phyloP scores from a whole-genome alignment of 495 filamentous ascomycete species.

The Penicillium macrosclerotiorum region DNA sequence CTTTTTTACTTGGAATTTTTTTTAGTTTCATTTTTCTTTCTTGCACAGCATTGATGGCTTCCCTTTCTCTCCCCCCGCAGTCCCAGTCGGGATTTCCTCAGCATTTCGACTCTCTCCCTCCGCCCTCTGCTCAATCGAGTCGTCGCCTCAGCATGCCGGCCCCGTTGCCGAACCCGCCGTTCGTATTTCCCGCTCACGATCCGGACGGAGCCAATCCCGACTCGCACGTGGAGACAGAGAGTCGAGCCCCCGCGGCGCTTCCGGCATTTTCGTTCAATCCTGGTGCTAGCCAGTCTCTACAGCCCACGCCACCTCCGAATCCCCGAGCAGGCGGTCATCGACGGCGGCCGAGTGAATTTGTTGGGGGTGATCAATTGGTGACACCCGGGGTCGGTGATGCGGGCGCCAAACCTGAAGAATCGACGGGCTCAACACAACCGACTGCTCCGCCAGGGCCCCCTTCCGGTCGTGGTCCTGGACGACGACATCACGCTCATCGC shows the following conservation, averaged over 20 bases:
- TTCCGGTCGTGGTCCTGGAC: constrained; percentile 46
- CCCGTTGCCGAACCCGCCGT: constrained; percentile 67
- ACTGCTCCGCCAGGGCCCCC: constrained; percentile 44
- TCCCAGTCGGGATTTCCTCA: constrained; percentile 32
- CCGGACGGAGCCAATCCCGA: constrained; percentile 19
- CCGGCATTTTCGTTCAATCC: constrained; percentile 69
- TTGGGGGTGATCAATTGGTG: constrained; percentile 66
- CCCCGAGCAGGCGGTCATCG: constrained; percentile 58
- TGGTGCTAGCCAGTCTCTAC: constrained; percentile 32
- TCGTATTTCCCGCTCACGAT: constrained; percentile 63
- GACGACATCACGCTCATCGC: constrained; percentile 77
- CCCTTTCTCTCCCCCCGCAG: constrained; percentile 41
- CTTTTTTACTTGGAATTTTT: constrained; percentile 9
- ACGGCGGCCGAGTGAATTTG: constrained; percentile 74
- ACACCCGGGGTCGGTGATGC: constrained; percentile 57
- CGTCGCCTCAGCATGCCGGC: constrained; percentile 36
- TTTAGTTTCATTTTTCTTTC: constrained; percentile 8
- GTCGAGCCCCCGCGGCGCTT: constrained; percentile 41
- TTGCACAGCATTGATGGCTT: constrained; percentile 37
- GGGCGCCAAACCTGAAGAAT: constrained; percentile 62
- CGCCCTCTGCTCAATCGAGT: constrained; percentile 15
- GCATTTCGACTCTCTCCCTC: constrained; percentile 31
- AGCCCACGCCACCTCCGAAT: constrained; percentile 24
- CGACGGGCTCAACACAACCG: constrained; percentile 43
- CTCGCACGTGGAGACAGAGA: constrained; percentile 12